Evolutionary conservation across 805 yeast species (phyloP), one percentile per base, ranked within the genome.

Genomic region (Saccharomycopsis lassenensis): DNA sequence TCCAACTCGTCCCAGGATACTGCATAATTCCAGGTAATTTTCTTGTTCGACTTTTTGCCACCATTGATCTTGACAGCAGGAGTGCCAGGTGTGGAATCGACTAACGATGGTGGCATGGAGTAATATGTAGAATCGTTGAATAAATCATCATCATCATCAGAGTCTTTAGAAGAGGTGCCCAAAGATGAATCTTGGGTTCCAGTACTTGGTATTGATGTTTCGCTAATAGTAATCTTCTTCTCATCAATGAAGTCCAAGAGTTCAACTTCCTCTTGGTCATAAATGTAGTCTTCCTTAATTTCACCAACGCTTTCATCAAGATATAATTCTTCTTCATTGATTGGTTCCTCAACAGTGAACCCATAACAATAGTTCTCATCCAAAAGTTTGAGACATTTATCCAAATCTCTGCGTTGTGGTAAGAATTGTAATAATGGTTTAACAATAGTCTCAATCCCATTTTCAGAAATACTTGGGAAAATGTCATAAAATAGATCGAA

Each of bases 401-500:
- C 67, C 52, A 82, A 63, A 4, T 43, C 56, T 58, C 37, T 57
- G 52, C 43, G 77, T 52, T 44, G 67, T 69, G 53, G 94, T 67
- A 58, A 81, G 71, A 36, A 59, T 63, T 10, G 91, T 82, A 59
- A 76, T 77, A 44, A 78, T 61, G 35, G 83, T 71, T 42, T 77
- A 57, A 48, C 75, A 59, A 51, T 63, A 65, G 29, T 83, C 59
- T 74, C 68, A 54, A 78, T 82, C 44, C 82, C 68, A 47, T 79
- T 89, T 32, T 67, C 67, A 26, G 84, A 70, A 70, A 83, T 68
- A 7, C 78, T 62, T 24, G 89, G 83, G 56, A 79, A 83, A 41
- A 80, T 71, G 53, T 79, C 86, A 53, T 77, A 79, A 28, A 83
- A 59, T 2, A 78, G 69, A 50, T 77, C 85, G 31, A 89, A 65